Evolutionary conservation across 164 flowering plant species (phyloP).

Genomic region (Tetracentron sinense): DNA sequence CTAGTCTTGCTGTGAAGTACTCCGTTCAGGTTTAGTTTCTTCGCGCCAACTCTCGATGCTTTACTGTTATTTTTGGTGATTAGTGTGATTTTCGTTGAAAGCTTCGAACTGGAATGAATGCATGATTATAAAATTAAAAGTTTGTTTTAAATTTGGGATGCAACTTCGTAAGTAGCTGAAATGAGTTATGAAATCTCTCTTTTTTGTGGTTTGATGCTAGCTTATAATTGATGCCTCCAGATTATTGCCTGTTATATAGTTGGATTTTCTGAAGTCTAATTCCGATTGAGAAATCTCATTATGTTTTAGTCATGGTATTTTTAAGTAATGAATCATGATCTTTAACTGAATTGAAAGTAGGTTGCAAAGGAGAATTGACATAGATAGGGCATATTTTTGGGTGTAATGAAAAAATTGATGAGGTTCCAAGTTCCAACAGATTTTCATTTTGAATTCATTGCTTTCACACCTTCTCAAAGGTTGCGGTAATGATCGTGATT

Average conservation of each 20-base stretch:
- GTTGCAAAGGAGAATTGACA: background rate
- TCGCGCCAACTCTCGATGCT: background rate
- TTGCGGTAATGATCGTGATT: too few species aligned
- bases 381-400: background rate
- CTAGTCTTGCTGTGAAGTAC: slow-evolving; percentile 88
- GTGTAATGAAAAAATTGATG: background rate
- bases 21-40: slow-evolving; percentile 65
- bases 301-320: background rate
- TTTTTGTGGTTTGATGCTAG: background rate
- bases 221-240: background rate
- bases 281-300: background rate
- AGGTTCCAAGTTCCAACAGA: too few species aligned
- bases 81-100: background rate
- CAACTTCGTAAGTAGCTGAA: too few species aligned
- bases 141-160: too few species aligned
- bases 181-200: background rate
- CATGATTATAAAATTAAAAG: too few species aligned
- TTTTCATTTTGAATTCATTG: too few species aligned
- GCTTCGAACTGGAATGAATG: too few species aligned
- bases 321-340: too few species aligned
- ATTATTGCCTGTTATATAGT: background rate
- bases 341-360: too few species aligned
- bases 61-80: background rate
- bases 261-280: background rate
- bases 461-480: too few species aligned